Conservation (phyloP, 2,329 filamentous ascomycete species). For the Botryotinia calthae region DNA sequence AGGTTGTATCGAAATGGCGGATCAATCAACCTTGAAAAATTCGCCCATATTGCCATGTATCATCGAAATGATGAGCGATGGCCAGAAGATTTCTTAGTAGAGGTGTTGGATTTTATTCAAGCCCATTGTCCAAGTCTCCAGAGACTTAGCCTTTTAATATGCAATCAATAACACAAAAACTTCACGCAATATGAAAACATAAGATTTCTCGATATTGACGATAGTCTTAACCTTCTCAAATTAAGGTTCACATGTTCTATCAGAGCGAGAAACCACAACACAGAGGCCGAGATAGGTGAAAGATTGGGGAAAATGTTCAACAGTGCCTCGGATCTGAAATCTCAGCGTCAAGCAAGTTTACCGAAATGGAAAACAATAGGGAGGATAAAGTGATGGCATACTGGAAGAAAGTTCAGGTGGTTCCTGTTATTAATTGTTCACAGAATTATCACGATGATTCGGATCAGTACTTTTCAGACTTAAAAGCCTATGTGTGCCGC, state of each 20-base stretch:
- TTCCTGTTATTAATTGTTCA: background rate
- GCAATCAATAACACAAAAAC: no score
- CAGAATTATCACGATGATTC: background rate
- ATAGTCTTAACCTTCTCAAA: no score
- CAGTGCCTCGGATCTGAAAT: no score
- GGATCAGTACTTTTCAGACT: accelerated
- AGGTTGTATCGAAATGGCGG: accelerated
- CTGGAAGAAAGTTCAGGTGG: background rate
- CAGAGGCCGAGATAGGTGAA: no score
- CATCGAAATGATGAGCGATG: no score
- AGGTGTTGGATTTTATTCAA: background rate
- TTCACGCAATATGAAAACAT: no score
- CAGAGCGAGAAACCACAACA: no score
- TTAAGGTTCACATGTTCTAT: no score
- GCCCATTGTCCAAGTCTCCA: background rate
- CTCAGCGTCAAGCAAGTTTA: no score
- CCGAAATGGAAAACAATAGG: no score
- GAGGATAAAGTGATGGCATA: background rate
- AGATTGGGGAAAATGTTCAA: no score
- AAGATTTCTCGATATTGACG: background rate
- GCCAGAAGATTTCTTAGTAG: background rate
- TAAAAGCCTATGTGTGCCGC: accelerated
- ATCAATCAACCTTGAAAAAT: background rate
- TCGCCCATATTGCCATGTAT: background rate
- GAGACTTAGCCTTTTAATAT: background rate